Base-by-base conservation (phyloP, 345 rosid genomes). In the Kernera saxatilis region DNA sequence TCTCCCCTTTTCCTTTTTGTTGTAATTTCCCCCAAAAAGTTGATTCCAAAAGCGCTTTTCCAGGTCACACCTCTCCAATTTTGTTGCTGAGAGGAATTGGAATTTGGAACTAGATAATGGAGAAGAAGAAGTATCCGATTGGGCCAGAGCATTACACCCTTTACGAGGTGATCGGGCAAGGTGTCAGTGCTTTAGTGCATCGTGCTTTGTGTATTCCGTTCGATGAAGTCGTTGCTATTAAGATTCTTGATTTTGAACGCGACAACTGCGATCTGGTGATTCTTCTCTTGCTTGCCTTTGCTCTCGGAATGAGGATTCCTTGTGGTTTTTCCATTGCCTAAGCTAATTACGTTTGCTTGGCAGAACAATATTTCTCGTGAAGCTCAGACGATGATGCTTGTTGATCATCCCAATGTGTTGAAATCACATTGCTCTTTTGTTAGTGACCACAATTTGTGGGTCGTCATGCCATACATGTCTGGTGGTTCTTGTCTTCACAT, bases 401-500 rank as follows among this genome's bases (percentile, higher is more conserved):
- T 89, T 23, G 96, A 91, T 76, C 98, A 94, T 78, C 90, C 91
- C 25, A 94, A 91, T 79, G 88, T 94, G 60, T 90, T 94, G 77
- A 88, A 84, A 77, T 92, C 99, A 6, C 90, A 88, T 71, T 94
- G 99, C 72, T 94, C 98, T 12, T 94, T 94, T 62, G 99, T 91
- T 58, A 86, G 76, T 50, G 98, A 88, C 57, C 99, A 94, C 62
- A 94, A 84, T 74, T 55, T 94, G 69, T 94, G 99, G 99, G 92
- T 94, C 40, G 89, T 91, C 48, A 94, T 94, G 99, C 98, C 99
- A 19, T 94, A 76, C 80, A 94, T 94, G 98, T 74, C 99, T 48
- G 99, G 99, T 32, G 99, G 99, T 17, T 94, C 99, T 62, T 94
- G 96, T 75, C 98, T 91, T 71, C 99, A 94, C 76, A 91, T 94